Conservation (phyloP, 148 eudicot genomes). For the Rhododendron williamsianum region DNA sequence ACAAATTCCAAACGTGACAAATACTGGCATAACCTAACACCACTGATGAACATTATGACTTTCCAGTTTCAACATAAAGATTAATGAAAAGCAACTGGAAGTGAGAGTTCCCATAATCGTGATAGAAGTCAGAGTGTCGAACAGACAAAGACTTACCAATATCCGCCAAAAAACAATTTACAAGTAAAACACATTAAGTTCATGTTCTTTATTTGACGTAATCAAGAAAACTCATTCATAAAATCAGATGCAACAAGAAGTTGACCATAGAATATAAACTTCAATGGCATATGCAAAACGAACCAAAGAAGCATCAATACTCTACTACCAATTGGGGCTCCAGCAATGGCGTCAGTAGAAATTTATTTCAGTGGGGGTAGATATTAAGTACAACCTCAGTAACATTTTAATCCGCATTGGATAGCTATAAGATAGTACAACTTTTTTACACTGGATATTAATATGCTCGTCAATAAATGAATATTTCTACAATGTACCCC, state of each 20-base stretch:
- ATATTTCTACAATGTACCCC: not conserved
- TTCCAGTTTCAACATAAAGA: not conserved
- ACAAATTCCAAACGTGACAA: not conserved
- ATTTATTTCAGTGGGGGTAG: not conserved
- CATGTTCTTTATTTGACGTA: not conserved
- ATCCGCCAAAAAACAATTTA: not conserved
- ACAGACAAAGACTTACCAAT: not conserved
- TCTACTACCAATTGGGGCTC: not conserved
- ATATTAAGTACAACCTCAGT: not conserved
- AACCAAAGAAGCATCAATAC: not conserved
- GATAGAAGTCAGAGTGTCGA: not conserved
- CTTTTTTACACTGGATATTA: not conserved
- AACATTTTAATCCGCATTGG: not conserved
- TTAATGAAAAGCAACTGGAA: not conserved
- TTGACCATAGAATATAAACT: not conserved
- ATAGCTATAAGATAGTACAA: not conserved
- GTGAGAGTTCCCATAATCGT: not conserved
- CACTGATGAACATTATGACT: not conserved
- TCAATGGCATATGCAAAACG: not conserved
- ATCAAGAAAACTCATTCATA: not conserved
- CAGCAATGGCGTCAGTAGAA: not conserved
- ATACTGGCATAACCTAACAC: not conserved
- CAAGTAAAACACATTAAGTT: not conserved
- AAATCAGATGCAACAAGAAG: not conserved
- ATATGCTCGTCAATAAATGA: not conserved